Evolutionary conservation across 2,329 filamentous ascomycete species (phyloP).

Genomic region (Zarea fungicola): DNA sequence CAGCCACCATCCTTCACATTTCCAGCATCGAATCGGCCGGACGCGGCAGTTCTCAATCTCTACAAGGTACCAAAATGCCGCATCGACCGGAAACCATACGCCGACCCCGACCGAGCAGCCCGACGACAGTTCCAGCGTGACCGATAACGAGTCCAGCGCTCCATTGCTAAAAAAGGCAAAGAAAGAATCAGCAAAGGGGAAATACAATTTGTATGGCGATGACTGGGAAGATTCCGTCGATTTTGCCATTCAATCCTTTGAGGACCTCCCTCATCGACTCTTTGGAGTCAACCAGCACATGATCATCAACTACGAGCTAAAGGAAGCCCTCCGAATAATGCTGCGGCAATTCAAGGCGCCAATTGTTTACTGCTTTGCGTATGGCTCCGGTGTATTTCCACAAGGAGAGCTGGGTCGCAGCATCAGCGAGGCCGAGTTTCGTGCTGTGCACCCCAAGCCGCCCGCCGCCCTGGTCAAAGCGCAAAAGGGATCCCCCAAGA

Average conservation of each 20-base stretch:
- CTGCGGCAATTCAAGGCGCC: slow-evolving; percentile 89
- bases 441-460: slow-evolving; percentile 72
- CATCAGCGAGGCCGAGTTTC: slow-evolving; percentile 52
- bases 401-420: slow-evolving; percentile 55
- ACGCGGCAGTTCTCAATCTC: too few species aligned
- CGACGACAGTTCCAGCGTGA: not conserved
- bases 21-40: too few species aligned
- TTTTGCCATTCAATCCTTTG: slow-evolving; percentile 37
- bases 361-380: slow-evolving; percentile 94
- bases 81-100: not conserved
- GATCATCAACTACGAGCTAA: slow-evolving; percentile 91
- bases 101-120: not conserved
- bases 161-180: slow-evolving; percentile 14
- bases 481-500: slow-evolving; percentile 84
- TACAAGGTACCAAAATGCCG: too few species aligned
- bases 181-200: slow-evolving; percentile 24
- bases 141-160: not conserved
- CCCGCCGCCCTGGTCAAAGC: slow-evolving; percentile 76
- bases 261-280: slow-evolving; percentile 40
- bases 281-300: slow-evolving; percentile 98
- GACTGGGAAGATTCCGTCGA: slow-evolving; percentile 41
- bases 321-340: slow-evolving; percentile 80
- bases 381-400: slow-evolving; percentile 93
- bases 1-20: too few species aligned
- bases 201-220: slow-evolving; percentile 32